These are phyloP conservation scores for Diaporthe ilicicola DNA, from an alignment of 2,329 filamentous ascomycete species.

Conservation along the genomic window DNA sequence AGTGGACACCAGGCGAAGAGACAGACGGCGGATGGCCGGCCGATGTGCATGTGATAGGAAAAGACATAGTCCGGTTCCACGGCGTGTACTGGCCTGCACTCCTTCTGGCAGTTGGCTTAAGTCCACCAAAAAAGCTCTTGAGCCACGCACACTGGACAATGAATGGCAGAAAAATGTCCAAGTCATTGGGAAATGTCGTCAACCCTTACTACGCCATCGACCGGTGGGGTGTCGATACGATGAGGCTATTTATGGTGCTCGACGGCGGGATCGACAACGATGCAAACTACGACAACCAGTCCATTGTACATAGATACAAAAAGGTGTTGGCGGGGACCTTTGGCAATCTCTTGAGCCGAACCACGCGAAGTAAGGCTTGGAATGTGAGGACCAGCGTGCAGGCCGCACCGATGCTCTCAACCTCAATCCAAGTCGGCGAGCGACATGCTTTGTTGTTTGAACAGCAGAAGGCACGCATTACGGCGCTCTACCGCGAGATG, in stretches of 20 bases:
- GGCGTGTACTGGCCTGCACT: conserved; percentile 98
- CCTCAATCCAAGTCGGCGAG: background rate
- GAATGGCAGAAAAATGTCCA: conserved; percentile 93
- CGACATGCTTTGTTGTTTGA: conserved; percentile 5
- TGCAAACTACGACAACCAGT: conserved; percentile 83
- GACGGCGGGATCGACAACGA: conserved; percentile 82
- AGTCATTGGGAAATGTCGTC: conserved; percentile 93
- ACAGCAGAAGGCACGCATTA: conserved; percentile 4
- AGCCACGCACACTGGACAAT: conserved; percentile 97
- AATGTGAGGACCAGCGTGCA: conserved; percentile 68
- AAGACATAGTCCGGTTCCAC: conserved; percentile 96
- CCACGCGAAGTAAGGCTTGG: conserved; percentile 76
- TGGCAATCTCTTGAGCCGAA: conserved; percentile 80
- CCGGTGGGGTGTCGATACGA: conserved; percentile 84
- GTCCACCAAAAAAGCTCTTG: conserved; percentile 80
- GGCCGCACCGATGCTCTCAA: conserved; percentile 34
- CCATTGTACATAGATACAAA: conserved; percentile 79
- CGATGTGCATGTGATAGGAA: conserved; percentile 91
- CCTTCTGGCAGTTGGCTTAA: conserved; percentile 85
- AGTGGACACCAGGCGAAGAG: conserved; percentile 72
- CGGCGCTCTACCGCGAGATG: background rate
- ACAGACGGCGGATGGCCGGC: conserved; percentile 81
- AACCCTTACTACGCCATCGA: conserved; percentile 93
- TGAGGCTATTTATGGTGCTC: conserved; percentile 88
- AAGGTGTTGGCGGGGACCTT: conserved; percentile 80